Evolutionary conservation across 805 yeast species (phyloP).

Genomic region (Jamesozyma hellenica): DNA sequence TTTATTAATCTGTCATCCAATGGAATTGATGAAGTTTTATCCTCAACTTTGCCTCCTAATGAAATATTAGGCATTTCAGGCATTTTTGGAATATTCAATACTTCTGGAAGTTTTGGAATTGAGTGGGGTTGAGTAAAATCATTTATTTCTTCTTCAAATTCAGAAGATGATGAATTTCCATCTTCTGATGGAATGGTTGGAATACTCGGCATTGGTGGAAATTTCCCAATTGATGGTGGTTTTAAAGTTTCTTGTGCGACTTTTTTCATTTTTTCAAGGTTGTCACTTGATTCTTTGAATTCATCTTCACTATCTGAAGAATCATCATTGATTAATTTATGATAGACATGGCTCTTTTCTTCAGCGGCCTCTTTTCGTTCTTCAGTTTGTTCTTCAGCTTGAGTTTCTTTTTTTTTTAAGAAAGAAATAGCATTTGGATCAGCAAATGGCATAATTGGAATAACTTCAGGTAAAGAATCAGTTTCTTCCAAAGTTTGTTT

Average conservation of each 20-base stretch:
- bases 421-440: constrained; percentile 29
- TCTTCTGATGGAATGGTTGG: background rate
- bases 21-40: no score
- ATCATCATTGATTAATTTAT: constrained; percentile 6
- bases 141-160: constrained; percentile 5
- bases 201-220: background rate
- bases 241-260: background rate
- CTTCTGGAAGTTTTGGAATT: background rate
- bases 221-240: background rate
- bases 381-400: constrained; percentile 1
- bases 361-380: background rate
- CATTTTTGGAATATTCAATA: constrained; percentile 2
- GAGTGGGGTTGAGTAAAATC: background rate
- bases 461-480: constrained; percentile 27
- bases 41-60: no score
- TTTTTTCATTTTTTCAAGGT: constrained; percentile 1
- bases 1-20: no score
- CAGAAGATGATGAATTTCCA: constrained; percentile 4
- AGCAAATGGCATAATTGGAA: constrained; percentile 48
- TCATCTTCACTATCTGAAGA: constrained; percentile 2
- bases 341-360: constrained; percentile 3
- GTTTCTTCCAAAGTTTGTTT: constrained; percentile 13
- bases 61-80: no score
- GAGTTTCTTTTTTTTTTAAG: constrained; percentile 11
- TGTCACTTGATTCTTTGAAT: constrained; percentile 37